These are phyloP conservation scores for Cutaneotrichosporon cutaneum DNA, from an alignment of 1,284 basidiomycete species.

Conservation along the genomic window DNA sequence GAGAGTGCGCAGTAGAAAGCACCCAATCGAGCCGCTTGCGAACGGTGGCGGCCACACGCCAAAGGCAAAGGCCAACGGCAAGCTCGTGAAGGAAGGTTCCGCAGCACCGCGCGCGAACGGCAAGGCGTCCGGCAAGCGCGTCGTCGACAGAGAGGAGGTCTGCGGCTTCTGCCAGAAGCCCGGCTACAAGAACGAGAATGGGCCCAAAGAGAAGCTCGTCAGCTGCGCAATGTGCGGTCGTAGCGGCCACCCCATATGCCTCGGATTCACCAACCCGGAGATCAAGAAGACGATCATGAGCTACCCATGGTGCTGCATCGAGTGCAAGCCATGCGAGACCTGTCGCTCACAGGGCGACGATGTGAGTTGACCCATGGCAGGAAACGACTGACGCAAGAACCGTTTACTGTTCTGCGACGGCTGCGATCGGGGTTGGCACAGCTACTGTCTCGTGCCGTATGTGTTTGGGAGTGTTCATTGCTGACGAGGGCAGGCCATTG, in stretches of 20 bases:
- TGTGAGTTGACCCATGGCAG: slow-evolving; percentile 58
- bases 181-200: slow-evolving; percentile 28
- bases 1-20: slow-evolving; percentile 23
- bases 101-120: background rate
- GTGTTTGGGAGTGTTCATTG: slow-evolving; percentile 22
- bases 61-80: slow-evolving; percentile 15
- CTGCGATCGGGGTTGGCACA: slow-evolving; percentile 95
- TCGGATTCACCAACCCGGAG: slow-evolving; percentile 46
- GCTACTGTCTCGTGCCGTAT: slow-evolving; percentile 74
- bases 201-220: slow-evolving; percentile 39
- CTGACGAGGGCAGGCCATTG: slow-evolving; percentile 55
- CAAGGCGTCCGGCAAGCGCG: slow-evolving; percentile 1
- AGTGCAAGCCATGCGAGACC: slow-evolving; percentile 91
- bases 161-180: slow-evolving; percentile 41
- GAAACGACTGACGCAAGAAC: slow-evolving; percentile 59
- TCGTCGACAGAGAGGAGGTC: slow-evolving; percentile 17
- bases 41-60: slow-evolving; percentile 16
- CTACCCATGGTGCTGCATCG: slow-evolving; percentile 85
- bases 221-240: slow-evolving; percentile 44
- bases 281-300: slow-evolving; percentile 51
- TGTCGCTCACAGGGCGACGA: slow-evolving; percentile 84
- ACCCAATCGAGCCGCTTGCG: background rate
- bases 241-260: slow-evolving; percentile 68
- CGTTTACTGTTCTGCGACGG: slow-evolving; percentile 88
- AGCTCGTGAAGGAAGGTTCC: background rate